These are phyloP conservation scores for Rhodotorula sp. DNA, from an alignment of 1,284 basidiomycete species.

Conservation along the genomic window DNA sequence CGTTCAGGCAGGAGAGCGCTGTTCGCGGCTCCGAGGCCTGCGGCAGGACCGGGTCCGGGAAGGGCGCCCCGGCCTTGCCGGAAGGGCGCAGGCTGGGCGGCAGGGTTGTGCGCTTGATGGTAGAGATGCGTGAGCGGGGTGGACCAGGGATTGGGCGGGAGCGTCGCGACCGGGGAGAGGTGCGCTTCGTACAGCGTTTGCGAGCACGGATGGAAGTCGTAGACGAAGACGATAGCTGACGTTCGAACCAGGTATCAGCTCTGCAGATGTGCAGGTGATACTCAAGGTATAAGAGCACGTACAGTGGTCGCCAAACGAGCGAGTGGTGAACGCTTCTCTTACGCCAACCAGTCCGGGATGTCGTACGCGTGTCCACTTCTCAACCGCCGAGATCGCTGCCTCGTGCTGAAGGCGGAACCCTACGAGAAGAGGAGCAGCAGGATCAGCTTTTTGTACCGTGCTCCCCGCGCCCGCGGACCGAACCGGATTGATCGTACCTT, in stretches of 20 bases:
- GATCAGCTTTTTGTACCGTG: not conserved
- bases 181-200: slow-evolving; percentile 76
- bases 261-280: not conserved
- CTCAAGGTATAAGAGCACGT: not conserved
- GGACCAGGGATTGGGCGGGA: slow-evolving; percentile 48
- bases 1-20: slow-evolving; percentile 64
- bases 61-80: slow-evolving; percentile 58
- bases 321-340: slow-evolving; percentile 92
- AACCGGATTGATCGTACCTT: slow-evolving; percentile 59
- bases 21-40: not conserved
- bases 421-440: slow-evolving; percentile 47
- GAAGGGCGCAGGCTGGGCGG: slow-evolving; percentile 48
- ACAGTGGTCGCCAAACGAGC: slow-evolving; percentile 91
- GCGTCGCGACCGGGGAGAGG: slow-evolving; percentile 54
- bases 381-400: slow-evolving; percentile 77
- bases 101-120: slow-evolving; percentile 11
- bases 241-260: no score
- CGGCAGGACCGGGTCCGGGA: slow-evolving; percentile 33
- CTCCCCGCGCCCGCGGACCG: not conserved
- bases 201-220: slow-evolving; percentile 84
- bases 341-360: slow-evolving; percentile 87
- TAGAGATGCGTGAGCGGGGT: slow-evolving; percentile 29
- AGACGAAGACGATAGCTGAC: slow-evolving; percentile 85
- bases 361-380: slow-evolving; percentile 80
- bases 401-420: slow-evolving; percentile 82